Percentiles rank a stretch among this genome's conserved stretches.
Evolutionary conservation across 805 yeast species (phyloP).

Genomic region (Suhomyces pyralidae): DNA sequence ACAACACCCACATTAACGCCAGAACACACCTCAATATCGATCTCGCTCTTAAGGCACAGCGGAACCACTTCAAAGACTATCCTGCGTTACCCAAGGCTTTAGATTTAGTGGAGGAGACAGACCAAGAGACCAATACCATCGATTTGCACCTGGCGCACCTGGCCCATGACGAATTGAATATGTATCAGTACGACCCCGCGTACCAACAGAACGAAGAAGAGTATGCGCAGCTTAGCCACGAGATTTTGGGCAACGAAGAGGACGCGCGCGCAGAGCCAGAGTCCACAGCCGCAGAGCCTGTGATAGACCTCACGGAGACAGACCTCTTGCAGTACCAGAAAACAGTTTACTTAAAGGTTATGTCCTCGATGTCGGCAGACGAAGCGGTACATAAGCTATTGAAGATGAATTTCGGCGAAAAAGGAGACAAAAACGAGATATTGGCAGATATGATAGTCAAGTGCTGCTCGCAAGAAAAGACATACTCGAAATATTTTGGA

Average conservation of each 20-base stretch:
- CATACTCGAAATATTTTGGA: constrained; percentile 84
- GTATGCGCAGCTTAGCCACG: constrained; percentile 42
- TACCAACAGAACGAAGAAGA: constrained; percentile 49
- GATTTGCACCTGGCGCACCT: constrained; percentile 52
- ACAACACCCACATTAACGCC: constrained; percentile 36
- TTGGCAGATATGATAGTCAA: constrained; percentile 72
- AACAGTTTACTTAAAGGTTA: constrained; percentile 73
- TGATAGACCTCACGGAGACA: constrained; percentile 68
- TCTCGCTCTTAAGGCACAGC: constrained; percentile 48
- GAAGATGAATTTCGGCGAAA: constrained; percentile 33
- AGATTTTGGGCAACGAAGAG: constrained; percentile 43
- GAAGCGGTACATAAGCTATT: constrained; percentile 89
- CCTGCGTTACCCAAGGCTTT: constrained; percentile 44
- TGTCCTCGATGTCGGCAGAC: constrained; percentile 87
- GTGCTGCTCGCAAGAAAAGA: constrained; percentile 80
- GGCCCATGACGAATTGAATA: constrained; percentile 46
- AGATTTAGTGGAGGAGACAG: constrained; percentile 65
- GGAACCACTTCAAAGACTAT: constrained; percentile 36
- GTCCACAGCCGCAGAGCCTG: constrained; percentile 13
- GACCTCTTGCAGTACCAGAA: constrained; percentile 66
- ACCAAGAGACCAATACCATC: constrained; percentile 53
- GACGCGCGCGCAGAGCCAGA: constrained; percentile 9
- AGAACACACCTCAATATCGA: constrained; percentile 48
- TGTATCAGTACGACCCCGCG: constrained; percentile 49
- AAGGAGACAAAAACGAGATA: constrained; percentile 41